A percentile compares a stretch with the other conserved stretches of the same genome.
These are phyloP conservation scores for Rhizophora mangle DNA, from an alignment of 345 rosid species.

Conservation along the genomic window DNA sequence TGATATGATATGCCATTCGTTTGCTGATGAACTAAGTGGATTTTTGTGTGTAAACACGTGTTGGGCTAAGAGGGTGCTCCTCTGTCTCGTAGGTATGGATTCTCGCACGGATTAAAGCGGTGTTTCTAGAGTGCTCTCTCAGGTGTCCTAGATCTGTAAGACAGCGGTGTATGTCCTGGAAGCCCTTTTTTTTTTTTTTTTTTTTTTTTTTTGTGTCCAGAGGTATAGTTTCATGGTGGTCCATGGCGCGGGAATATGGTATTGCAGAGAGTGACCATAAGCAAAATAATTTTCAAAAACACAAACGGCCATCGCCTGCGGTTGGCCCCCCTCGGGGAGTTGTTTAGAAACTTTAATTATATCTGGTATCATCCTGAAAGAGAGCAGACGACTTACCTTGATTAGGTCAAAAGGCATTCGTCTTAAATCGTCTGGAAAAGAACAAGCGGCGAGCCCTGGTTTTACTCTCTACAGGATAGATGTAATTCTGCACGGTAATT, in stretches of 20 bases:
- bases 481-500: no score
- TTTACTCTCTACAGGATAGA: no score
- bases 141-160: constrained; percentile 48
- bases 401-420: no score
- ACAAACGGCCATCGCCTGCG: no score
- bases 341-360: no score
- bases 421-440: no score
- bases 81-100: constrained; percentile 17
- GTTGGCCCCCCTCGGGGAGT: no score
- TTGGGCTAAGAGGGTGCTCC: background rate
- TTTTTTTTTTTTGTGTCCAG: background rate
- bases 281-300: background rate
- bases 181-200: no score
- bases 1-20: no score
- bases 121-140: constrained; percentile 18
- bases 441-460: no score
- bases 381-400: no score
- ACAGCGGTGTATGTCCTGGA: constrained; percentile 19
- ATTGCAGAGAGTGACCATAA: background rate
- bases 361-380: no score
- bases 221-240: background rate
- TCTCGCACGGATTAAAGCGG: constrained; percentile 17
- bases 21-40: background rate
- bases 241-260: constrained; percentile 8
- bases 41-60: constrained; percentile 18